Evolutionary conservation across 1,284 basidiomycete genomes (phyloP), one percentile per base, ranked within the genome.

Genomic region (Hemileia vastatrix): DNA sequence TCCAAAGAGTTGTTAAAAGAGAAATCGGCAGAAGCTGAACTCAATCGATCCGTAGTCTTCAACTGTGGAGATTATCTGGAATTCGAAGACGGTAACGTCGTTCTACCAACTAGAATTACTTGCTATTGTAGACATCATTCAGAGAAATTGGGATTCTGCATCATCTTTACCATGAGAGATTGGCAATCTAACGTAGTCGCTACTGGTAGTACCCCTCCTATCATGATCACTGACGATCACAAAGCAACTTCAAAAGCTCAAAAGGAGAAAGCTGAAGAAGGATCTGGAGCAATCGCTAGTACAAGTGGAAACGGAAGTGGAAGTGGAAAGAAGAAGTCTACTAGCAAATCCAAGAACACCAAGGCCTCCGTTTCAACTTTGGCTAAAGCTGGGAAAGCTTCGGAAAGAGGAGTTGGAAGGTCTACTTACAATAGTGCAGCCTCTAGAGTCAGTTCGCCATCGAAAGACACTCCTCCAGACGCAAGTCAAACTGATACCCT

Each of bases 221-320:
- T 99, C 72, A 94, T 98, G 86, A 98, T 98, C 70, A 99, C 94
- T 2, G 95, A 99, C 77, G 95, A 99, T 76, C 93, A 96, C 79
- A 96, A 96, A 78, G 91, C 54, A 19, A 51, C 90, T 36, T 84
- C 82, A 4, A 76, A 53, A n/a, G 60, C 60, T n/a, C 11, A n/a
- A 32, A 50, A 24, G n/a, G 48, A 24, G 31, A 32, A 50, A 15
- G 48, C 23, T 50, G 23, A n/a, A 24, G 48, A 32, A 50, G n/a
- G 27, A 27, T 27, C 27, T 27, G 27, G 27, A 27, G 27, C 27
- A 27, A 27, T 27, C 27, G 27, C 27, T 23, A 47, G 18, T 18
- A 19, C 45, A 18, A 47, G 18, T 23, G 45, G 15, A 15, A 40
- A 40, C 6, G 36, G 15, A 15, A 40, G 36, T 40, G 36, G 11